phyloP scores from a whole-genome alignment of 2,329 filamentous ascomycete species.

The Septoria petroselini region DNA sequence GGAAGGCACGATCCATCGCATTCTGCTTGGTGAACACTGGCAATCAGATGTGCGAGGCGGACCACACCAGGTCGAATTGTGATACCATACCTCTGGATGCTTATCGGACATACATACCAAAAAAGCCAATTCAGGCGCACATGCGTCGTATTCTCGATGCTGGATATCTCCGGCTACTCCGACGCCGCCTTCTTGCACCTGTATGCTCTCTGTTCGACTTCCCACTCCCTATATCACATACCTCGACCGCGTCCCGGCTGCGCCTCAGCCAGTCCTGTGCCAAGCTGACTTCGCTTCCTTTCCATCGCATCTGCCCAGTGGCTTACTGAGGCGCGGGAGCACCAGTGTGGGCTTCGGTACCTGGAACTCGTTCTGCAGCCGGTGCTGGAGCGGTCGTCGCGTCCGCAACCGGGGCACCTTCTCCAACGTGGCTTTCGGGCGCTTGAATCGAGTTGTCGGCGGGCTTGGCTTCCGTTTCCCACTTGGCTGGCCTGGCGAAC shows the following conservation, averaged over 20 bases:
- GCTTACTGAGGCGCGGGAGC: constrained; percentile 8
- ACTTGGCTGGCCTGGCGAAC: constrained; percentile 59
- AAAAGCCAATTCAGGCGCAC: neutral
- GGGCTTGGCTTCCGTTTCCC: constrained; percentile 41
- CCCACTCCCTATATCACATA: constrained; percentile 3
- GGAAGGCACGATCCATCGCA: neutral
- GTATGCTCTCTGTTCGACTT: constrained; percentile 5
- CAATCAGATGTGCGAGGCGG: neutral
- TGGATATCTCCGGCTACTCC: constrained; percentile 10
- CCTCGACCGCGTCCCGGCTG: neutral
- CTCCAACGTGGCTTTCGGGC: constrained; percentile 33
- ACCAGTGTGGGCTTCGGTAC: constrained; percentile 11
- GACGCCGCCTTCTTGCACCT: constrained; percentile 8
- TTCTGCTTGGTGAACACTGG: neutral
- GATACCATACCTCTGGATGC: constrained; percentile 6
- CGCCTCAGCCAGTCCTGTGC: no score
- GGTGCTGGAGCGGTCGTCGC: constrained; percentile 24
- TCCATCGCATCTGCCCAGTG: neutral
- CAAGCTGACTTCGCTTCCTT: no score
- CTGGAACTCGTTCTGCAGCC: constrained; percentile 12
- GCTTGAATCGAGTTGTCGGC: constrained; percentile 35
- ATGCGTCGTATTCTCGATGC: neutral
- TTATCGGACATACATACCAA: constrained; percentile 1
- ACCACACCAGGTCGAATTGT: constrained; percentile 9
- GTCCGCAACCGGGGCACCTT: constrained; percentile 30